These are phyloP conservation scores for Pelargonium citronellum DNA, from an alignment of 441 rosid genomes.

Conservation along the genomic window DNA sequence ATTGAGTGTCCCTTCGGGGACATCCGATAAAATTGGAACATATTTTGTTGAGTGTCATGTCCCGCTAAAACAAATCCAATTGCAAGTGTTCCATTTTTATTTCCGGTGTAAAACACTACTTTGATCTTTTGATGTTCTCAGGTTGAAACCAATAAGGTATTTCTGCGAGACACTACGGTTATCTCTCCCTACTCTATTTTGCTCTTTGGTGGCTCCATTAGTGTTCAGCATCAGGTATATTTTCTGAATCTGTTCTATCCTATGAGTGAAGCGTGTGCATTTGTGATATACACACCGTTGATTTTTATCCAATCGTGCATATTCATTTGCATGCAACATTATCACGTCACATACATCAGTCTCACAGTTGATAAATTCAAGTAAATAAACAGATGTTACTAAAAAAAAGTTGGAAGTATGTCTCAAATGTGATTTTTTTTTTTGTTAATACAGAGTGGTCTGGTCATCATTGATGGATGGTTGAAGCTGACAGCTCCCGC, in stretches of 20 bases:
- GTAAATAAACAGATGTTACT: conserved; percentile 1
- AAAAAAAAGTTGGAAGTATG: not conserved
- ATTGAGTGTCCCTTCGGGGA: not conserved
- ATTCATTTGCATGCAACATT: not conserved
- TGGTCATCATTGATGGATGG: conserved; percentile 79
- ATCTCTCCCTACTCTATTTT: conserved; percentile 80
- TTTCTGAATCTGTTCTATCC: conserved; percentile 9
- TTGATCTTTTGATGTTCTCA: conserved; percentile 27
- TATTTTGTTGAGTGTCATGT: not conserved
- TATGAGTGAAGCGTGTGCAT: not conserved
- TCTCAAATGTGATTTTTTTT: not conserved
- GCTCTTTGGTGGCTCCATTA: conserved; percentile 82
- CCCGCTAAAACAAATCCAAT: not conserved
- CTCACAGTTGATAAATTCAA: not conserved
- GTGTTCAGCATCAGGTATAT: conserved; percentile 80
- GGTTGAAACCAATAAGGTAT: conserved; percentile 83
- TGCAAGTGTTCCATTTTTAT: not conserved
- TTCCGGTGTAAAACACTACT: not conserved
- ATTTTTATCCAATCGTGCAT: not conserved
- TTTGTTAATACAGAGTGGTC: conserved; percentile 46
- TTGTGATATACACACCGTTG: not conserved
- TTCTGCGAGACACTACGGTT: conserved; percentile 75
- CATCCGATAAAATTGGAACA: conserved; percentile 25
- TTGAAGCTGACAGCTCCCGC: conserved; percentile 80
- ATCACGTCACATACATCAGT: not conserved